Conservation (phyloP, 805 yeast species). For the Monosporozyma solicola region DNA sequence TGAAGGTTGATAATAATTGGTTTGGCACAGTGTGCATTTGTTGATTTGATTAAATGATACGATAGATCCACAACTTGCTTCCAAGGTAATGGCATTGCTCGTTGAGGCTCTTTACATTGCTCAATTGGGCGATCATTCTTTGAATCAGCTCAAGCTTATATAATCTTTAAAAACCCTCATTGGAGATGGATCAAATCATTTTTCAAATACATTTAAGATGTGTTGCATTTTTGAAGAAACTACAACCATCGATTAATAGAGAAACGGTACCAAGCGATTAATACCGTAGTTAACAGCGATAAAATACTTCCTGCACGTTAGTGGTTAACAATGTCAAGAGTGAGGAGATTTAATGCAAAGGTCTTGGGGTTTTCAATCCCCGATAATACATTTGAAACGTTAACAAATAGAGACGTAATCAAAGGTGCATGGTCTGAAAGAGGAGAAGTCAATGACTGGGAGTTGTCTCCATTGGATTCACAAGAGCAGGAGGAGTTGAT, state of each 20-base stretch:
- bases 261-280: no score
- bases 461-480: constrained; percentile 20
- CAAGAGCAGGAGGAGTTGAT: constrained; percentile 29
- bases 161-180: not conserved
- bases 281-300: no score
- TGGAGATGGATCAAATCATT: no score
- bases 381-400: not conserved
- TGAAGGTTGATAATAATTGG: constrained; percentile 41
- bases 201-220: no score
- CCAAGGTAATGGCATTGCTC: constrained; percentile 8
- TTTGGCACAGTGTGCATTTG: not conserved
- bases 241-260: no score
- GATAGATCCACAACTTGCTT: constrained; percentile 18
- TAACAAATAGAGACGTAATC: not conserved
- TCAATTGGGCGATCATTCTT: not conserved
- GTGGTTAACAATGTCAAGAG: constrained; percentile 16
- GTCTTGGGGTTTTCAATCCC: constrained; percentile 6
- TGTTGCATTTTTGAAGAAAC: no score
- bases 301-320: no score
- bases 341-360: constrained; percentile 14
- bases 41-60: constrained; percentile 11
- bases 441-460: constrained; percentile 9
- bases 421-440: not conserved
- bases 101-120: not conserved
- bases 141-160: not conserved